phyloP scores from a whole-genome alignment of 2,329 filamentous ascomycete genomes.

The Epicoccum nigrum region DNA sequence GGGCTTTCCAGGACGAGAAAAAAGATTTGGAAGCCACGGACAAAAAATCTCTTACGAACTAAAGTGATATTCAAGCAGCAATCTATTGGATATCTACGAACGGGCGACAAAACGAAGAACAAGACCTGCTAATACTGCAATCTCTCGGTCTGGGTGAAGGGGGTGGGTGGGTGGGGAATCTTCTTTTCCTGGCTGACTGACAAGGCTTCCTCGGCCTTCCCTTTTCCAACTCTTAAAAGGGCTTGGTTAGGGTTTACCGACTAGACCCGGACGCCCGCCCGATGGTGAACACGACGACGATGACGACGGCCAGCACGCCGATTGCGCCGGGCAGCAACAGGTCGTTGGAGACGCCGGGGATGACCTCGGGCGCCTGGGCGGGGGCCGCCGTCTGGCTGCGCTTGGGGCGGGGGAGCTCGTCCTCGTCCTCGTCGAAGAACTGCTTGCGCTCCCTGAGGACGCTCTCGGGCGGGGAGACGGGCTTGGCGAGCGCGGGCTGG shows the following conservation, averaged over 20 bases:
- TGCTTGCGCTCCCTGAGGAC: constrained; percentile 55
- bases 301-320: constrained; percentile 91
- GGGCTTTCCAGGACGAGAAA: too few species aligned
- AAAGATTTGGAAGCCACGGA: too few species aligned
- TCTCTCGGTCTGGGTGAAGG: not conserved
- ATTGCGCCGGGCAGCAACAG: constrained; percentile 91
- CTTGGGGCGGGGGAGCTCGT: constrained; percentile 51
- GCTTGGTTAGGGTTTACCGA: too few species aligned
- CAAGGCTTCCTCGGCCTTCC: not conserved
- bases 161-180: constrained; percentile 7
- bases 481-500: constrained; percentile 58
- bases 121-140: constrained; percentile 6
- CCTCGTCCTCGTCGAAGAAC: constrained; percentile 61
- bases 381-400: constrained; percentile 54
- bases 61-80: constrained; percentile 3
- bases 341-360: constrained; percentile 92
- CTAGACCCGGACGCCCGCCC: constrained; percentile 66
- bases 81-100: constrained; percentile 17
- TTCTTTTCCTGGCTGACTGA: not conserved
- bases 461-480: constrained; percentile 60
- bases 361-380: constrained; percentile 72
- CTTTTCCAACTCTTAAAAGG: too few species aligned
- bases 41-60: too few species aligned
- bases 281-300: constrained; percentile 90
- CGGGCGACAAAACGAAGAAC: not conserved